phyloP scores from a whole-genome alignment of 1,284 basidiomycete species.

The Sanghuangporus weigelae region DNA sequence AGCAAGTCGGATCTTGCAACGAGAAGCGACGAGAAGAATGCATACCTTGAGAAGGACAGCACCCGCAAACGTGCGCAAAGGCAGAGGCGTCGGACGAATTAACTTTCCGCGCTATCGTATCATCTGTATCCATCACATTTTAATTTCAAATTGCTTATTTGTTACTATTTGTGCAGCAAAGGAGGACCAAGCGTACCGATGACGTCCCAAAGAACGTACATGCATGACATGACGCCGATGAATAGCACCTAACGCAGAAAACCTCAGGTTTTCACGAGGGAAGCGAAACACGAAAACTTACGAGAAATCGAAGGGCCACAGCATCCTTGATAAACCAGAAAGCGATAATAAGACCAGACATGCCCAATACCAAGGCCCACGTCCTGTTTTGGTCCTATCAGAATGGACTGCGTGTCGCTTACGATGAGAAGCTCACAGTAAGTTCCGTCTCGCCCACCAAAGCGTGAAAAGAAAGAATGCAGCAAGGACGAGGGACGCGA shows the following conservation, averaged over 20 bases:
- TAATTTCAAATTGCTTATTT: background rate
- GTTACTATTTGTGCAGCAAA: background rate
- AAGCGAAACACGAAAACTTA: constrained; percentile 28
- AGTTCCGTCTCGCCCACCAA: constrained; percentile 83
- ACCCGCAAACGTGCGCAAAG: constrained; percentile 85
- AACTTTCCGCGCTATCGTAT: constrained; percentile 86
- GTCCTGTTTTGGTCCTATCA: constrained; percentile 39
- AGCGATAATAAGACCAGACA: constrained; percentile 67
- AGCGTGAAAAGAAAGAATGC: constrained; percentile 89
- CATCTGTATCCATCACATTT: constrained; percentile 46
- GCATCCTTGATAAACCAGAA: constrained; percentile 84
- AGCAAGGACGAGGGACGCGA: constrained; percentile 80
- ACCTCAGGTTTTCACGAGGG: constrained; percentile 14
- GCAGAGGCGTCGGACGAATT: constrained; percentile 90
- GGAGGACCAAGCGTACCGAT: constrained; percentile 45
- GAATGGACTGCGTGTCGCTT: background rate
- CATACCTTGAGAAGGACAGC: constrained; percentile 64
- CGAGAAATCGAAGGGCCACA: constrained; percentile 68
- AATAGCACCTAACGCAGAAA: constrained; percentile 67
- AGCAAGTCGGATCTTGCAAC: background rate
- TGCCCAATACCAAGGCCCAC: constrained; percentile 70
- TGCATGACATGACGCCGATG: constrained; percentile 91
- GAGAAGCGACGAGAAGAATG: constrained; percentile 4
- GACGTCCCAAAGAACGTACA: constrained; percentile 87
- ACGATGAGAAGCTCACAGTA: constrained; percentile 49